Evolutionary conservation across 192 early-diverging fungal species (phyloP).

Genomic region (Borealophlyctis nickersoniae): DNA sequence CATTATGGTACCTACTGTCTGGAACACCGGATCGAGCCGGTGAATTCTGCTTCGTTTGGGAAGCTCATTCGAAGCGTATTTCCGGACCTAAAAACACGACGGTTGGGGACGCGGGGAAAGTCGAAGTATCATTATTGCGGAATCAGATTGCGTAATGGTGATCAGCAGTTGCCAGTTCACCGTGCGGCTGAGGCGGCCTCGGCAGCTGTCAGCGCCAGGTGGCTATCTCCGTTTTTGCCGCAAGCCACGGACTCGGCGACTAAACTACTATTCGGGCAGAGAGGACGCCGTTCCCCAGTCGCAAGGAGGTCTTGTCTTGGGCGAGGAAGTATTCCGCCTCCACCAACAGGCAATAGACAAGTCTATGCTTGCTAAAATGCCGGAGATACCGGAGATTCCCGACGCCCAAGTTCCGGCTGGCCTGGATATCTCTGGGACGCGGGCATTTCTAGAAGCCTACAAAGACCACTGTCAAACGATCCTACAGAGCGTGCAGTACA

Average conservation of each 20-base stretch:
- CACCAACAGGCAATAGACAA: conserved; percentile 31
- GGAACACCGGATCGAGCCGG: conserved; percentile 31
- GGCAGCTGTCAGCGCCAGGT: too few relatives aligned
- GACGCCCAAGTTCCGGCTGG: conserved; percentile 16
- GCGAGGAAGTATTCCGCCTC: conserved; percentile 17
- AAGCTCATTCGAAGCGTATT: conserved; percentile 49
- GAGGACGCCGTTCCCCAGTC: neutral
- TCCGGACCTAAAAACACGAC: conserved; percentile 46
- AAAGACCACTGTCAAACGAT: conserved; percentile 26
- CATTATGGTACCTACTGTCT: conserved; percentile 43
- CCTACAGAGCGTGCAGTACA: conserved; percentile 26
- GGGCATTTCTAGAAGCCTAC: conserved; percentile 21
- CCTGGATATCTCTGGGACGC: neutral
- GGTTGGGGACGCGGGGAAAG: conserved; percentile 43
- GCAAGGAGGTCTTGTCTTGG: conserved; percentile 11
- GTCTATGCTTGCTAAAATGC: conserved; percentile 25
- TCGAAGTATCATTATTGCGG: conserved; percentile 53
- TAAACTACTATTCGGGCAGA: neutral
- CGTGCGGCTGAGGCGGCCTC: too few relatives aligned
- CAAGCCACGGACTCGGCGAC: conserved; percentile 4
- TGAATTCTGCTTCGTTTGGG: conserved; percentile 53
- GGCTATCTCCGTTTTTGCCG: too few relatives aligned
- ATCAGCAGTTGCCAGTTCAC: conserved; percentile 14
- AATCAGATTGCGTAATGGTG: conserved; percentile 30
- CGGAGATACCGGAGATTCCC: conserved; percentile 21